Evolutionary conservation across 140 eudicot species (phyloP).

Genomic region (Ambrosia hybrid): DNA sequence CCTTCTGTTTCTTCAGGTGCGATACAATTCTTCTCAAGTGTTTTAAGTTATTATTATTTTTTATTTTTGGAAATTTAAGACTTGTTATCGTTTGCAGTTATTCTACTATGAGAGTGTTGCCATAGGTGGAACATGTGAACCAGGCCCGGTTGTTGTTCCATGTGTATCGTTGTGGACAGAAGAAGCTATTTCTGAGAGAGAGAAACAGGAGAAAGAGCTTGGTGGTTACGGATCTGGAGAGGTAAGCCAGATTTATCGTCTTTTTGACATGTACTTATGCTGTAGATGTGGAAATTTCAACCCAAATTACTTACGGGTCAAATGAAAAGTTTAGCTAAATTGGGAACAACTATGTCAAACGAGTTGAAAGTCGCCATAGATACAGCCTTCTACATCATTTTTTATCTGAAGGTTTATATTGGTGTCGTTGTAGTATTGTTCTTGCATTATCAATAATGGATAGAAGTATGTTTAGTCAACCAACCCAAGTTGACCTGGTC

Average conservation of each 20-base stretch:
- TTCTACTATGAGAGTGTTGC: slow-evolving; percentile 84
- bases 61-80: slow-evolving; percentile 5
- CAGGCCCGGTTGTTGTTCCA: slow-evolving; percentile 60
- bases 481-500: background rate
- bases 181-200: slow-evolving; percentile 82
- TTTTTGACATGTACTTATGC: background rate
- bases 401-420: background rate
- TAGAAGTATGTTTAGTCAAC: background rate
- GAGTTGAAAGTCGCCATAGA: background rate
- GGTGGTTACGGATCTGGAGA: slow-evolving; percentile 88
- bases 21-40: slow-evolving; percentile 1
- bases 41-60: background rate
- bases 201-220: slow-evolving; percentile 75
- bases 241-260: slow-evolving; percentile 32
- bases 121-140: slow-evolving; percentile 61
- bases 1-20: slow-evolving; percentile 82
- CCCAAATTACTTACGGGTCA: background rate
- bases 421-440: background rate
- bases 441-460: background rate
- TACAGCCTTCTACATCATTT: background rate
- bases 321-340: background rate
- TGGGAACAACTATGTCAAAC: background rate
- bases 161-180: slow-evolving; percentile 80
- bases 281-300: no score
- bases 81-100: slow-evolving; percentile 35